These are phyloP conservation scores for Stemphylium beticola DNA, from an alignment of 2,329 filamentous ascomycete genomes.

Conservation along the genomic window DNA sequence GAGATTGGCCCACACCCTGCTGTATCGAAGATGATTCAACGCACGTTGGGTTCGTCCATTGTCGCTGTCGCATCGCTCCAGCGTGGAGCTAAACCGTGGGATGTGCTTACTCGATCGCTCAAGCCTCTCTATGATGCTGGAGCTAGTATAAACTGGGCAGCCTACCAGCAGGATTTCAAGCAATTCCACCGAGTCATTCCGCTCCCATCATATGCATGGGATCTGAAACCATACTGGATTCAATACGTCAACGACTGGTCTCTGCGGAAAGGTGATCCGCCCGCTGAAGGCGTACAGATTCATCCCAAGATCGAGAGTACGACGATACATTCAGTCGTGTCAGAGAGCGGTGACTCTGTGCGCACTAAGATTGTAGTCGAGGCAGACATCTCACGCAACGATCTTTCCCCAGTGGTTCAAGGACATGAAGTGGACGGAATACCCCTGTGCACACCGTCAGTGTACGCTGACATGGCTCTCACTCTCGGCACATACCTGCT, in stretches of 20 bases:
- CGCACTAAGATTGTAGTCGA: slow-evolving; percentile 12
- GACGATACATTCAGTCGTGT: slow-evolving; percentile 2
- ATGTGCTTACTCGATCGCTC: slow-evolving; percentile 48
- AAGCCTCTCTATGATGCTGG: slow-evolving; percentile 59
- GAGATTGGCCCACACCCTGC: slow-evolving; percentile 26
- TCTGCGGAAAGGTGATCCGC: slow-evolving; percentile 21
- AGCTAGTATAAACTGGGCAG: slow-evolving; percentile 65
- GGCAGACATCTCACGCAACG: slow-evolving; percentile 14
- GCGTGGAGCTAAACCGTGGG: neutral
- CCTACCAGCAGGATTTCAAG: slow-evolving; percentile 54
- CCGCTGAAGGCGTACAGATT: neutral
- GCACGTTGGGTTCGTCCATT: slow-evolving; percentile 23
- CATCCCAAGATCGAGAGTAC: slow-evolving; percentile 3
- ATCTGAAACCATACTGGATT: slow-evolving; percentile 50
- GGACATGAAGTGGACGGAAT: slow-evolving; percentile 25
- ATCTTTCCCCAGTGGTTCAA: slow-evolving; percentile 13
- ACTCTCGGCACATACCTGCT: slow-evolving; percentile 33
- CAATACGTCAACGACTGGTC: slow-evolving; percentile 45
- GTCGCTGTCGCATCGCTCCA: slow-evolving; percentile 7
- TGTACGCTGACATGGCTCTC: slow-evolving; percentile 46
- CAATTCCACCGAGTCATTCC: slow-evolving; percentile 4
- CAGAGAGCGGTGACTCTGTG: neutral
- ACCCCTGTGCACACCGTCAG: slow-evolving; percentile 20
- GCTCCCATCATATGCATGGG: slow-evolving; percentile 47
- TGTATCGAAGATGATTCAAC: slow-evolving; percentile 20